Percentiles rank a stretch among this genome's conserved stretches.
Evolutionary conservation across 2,329 filamentous ascomycete genomes (phyloP).

Genomic region (Plectosphaerella cucumerina): DNA sequence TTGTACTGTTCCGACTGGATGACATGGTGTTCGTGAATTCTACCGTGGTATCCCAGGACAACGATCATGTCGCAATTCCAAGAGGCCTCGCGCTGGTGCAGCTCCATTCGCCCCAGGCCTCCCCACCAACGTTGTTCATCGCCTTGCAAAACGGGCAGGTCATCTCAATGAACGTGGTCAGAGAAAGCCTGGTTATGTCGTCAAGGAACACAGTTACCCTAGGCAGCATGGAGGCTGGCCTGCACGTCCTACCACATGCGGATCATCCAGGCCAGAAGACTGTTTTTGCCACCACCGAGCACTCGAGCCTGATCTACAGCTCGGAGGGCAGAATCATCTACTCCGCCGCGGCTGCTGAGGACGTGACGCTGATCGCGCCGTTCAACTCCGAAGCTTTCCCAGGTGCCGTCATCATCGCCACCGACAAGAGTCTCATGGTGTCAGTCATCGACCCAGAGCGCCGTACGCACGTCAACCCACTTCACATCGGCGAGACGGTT

Average conservation of each 20-base stretch:
- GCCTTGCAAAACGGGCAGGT: conserved; percentile 92
- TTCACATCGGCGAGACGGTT: conserved; percentile 77
- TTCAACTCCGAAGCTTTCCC: conserved; percentile 83
- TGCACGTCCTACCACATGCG: conserved; percentile 67
- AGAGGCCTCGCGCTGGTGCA: conserved; percentile 77
- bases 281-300: conserved; percentile 90
- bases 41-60: conserved; percentile 53
- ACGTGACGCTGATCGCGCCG: conserved; percentile 74
- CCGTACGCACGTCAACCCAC: conserved; percentile 80
- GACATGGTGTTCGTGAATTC: conserved; percentile 63
- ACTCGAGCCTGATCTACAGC: conserved; percentile 89
- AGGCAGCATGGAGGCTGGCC: conserved; percentile 77
- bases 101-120: conserved; percentile 57
- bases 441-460: conserved; percentile 78
- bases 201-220: conserved; percentile 77
- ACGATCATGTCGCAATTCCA: conserved; percentile 73
- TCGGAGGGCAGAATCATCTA: conserved; percentile 85
- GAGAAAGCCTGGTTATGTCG: conserved; percentile 57
- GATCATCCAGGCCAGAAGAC: conserved; percentile 60
- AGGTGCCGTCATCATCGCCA: conserved; percentile 75
- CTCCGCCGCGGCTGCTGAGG: conserved; percentile 87
- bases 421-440: conserved; percentile 70
- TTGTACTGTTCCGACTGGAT: conserved; percentile 66
- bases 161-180: conserved; percentile 72
- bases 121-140: conserved; percentile 73